Conservation (phyloP, 2,329 filamentous ascomycete genomes). For the Pseudogymnoascus sp. region DNA sequence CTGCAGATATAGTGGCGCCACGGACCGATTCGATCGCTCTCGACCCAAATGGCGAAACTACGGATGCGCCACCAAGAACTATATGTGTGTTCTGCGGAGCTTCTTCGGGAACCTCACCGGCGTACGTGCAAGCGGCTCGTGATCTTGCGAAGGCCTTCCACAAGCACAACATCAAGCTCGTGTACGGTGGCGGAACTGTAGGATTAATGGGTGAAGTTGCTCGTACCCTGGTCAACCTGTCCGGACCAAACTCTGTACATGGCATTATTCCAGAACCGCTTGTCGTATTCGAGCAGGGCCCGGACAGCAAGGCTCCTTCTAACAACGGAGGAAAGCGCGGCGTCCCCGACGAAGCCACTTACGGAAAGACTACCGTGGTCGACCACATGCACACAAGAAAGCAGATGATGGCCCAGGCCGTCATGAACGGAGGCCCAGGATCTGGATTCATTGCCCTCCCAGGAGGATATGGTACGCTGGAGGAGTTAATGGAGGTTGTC, state of each 20-base stretch:
- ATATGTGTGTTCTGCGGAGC: conserved; percentile 96
- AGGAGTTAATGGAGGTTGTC: conserved; percentile 85
- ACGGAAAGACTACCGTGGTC: conserved; percentile 80
- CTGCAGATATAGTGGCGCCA: background rate
- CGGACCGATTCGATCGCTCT: background rate
- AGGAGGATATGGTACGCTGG: conserved; percentile 89
- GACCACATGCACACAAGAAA: conserved; percentile 96
- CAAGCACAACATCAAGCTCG: conserved; percentile 67
- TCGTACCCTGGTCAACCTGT: conserved; percentile 72
- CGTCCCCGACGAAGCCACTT: conserved; percentile 48
- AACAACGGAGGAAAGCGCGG: conserved; percentile 30
- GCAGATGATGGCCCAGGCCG: conserved; percentile 83
- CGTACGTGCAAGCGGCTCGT: conserved; percentile 70
- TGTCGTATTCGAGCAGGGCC: conserved; percentile 64
- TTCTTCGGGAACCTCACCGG: conserved; percentile 60
- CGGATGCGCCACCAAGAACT: conserved; percentile 5
- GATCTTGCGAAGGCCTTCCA: conserved; percentile 67
- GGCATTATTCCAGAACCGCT: conserved; percentile 88
- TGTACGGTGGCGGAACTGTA: conserved; percentile 91
- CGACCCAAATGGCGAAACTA: background rate
- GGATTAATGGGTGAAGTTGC: conserved; percentile 89
- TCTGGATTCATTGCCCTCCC: conserved; percentile 82
- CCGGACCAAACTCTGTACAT: conserved; percentile 74
- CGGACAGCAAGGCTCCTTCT: conserved; percentile 43
- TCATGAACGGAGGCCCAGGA: conserved; percentile 71